Percentiles rank a stretch among this genome's conserved stretches.
phyloP scores from a whole-genome alignment of 106 monocot genomes.

The Gastrodia elata region DNA sequence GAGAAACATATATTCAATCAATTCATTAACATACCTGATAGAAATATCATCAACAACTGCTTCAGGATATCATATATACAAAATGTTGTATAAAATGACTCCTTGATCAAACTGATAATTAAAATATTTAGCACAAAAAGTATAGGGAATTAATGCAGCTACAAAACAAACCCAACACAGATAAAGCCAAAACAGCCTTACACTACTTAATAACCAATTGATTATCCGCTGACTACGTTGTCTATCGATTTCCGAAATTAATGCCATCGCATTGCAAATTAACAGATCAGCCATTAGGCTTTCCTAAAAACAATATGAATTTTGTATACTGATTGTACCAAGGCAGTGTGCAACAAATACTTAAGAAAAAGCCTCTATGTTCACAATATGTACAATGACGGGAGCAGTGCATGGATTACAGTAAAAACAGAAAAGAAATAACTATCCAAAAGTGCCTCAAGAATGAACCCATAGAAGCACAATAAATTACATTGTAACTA shows the following conservation, averaged over 20 bases:
- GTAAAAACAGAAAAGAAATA: background rate
- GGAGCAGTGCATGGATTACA: background rate
- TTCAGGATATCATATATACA: background rate
- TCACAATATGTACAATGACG: background rate
- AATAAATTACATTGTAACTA: background rate
- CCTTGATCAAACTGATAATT: background rate
- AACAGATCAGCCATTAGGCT: background rate
- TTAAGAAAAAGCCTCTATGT: background rate
- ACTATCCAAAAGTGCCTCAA: background rate
- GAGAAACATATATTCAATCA: conserved; percentile 76
- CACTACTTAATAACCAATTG: background rate
- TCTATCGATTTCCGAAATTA: background rate
- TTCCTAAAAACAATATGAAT: background rate
- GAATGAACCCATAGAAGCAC: background rate
- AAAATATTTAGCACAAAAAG: background rate
- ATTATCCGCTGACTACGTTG: background rate
- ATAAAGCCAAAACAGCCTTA: background rate
- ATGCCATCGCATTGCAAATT: background rate
- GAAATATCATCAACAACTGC: background rate
- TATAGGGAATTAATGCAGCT: background rate
- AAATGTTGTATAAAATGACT: background rate
- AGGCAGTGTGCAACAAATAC: background rate
- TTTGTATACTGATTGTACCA: background rate
- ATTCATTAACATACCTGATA: conserved; percentile 86
- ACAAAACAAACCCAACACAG: background rate